Evolutionary conservation across 768 basidiomycete genomes (phyloP), one percentile per base, ranked within the genome.

Genomic region (Leccinum pellstonianum): DNA sequence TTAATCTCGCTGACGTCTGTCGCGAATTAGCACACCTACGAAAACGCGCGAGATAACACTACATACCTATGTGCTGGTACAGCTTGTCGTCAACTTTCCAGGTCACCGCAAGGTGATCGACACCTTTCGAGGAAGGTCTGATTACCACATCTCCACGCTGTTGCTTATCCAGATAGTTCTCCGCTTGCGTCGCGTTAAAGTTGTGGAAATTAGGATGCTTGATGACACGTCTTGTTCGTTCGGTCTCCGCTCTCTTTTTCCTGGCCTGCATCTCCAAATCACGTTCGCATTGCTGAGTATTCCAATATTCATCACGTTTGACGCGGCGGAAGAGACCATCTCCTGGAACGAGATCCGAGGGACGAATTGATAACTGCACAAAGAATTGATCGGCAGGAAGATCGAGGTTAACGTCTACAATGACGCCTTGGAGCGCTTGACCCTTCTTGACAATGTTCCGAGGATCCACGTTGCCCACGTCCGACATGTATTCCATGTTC

Each of bases 171-270:
- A 99, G 79, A 70, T 89, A 91, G 37, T 86, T 81, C 75, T 98
- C 97, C 2, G 97, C 95, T 65, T 97, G 90, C 14, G 82, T 77
- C 7, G 91, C 86, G 64, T 93, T 95, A 80, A 96, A 87, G 69
- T 97, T 93, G 71, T 95, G 91, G 84, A 98, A 99, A 74, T 96
- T 95, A 2, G 96, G 97, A 73, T 99, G 97, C 72, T 98, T 94
- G 77, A 99, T 92, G 55, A 96, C 86, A 25, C 96, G 81, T 60
- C 93, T 84, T 37, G 86, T 83, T 61, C 84, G 82, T 65, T 91
- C 90, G 9, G 85, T 87, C 68, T 93, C 90, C 2, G 91, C 86
- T 51, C 91, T 80, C 77, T 93, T 95, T 77, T 92, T 95, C 63
- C 92, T 83, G 23, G 82, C 84, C 62, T 89, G 77, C 64, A 92